These are phyloP conservation scores for Schizochytrium sp. DNA, from an alignment of 108 stramenopile genomes.

Conservation along the genomic window DNA sequence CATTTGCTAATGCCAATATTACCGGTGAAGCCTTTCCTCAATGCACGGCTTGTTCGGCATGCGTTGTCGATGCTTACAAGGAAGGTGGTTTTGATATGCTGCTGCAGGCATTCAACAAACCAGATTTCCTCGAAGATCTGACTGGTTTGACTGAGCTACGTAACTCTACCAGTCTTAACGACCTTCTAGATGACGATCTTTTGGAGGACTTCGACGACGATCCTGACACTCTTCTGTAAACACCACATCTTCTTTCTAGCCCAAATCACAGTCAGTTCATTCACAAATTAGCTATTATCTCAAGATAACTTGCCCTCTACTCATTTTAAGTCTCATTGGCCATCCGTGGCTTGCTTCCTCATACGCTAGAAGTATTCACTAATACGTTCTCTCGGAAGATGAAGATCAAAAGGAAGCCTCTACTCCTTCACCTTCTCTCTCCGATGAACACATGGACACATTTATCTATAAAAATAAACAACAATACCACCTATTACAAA, in stretches of 20 bases:
- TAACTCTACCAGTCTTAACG: background rate
- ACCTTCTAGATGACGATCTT: constrained; percentile 35
- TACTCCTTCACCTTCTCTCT: too few species aligned
- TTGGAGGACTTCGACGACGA: constrained; percentile 49
- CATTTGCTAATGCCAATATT: constrained; percentile 90
- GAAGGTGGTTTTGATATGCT: constrained; percentile 84
- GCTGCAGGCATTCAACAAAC: constrained; percentile 82
- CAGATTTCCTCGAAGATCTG: constrained; percentile 72
- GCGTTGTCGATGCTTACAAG: constrained; percentile 84
- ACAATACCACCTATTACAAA: too few species aligned
- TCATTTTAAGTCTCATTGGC: too few species aligned
- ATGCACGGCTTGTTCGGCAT: constrained; percentile 90
- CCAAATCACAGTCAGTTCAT: too few species aligned
- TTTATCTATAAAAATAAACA: too few species aligned
- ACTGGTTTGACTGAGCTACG: constrained; percentile 63
- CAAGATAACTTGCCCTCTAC: too few species aligned
- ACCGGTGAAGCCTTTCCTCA: constrained; percentile 86
- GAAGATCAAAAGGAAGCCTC: too few species aligned
- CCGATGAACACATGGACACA: too few species aligned
- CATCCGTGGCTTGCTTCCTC: too few species aligned
- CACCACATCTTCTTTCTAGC: background rate
- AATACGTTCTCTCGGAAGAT: too few species aligned
- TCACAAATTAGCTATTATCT: too few species aligned
- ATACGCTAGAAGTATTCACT: too few species aligned
- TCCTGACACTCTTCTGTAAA: constrained; percentile 23